Base-by-base conservation (phyloP, 345 rosid species). In the Lenwebbia sp. region DNA sequence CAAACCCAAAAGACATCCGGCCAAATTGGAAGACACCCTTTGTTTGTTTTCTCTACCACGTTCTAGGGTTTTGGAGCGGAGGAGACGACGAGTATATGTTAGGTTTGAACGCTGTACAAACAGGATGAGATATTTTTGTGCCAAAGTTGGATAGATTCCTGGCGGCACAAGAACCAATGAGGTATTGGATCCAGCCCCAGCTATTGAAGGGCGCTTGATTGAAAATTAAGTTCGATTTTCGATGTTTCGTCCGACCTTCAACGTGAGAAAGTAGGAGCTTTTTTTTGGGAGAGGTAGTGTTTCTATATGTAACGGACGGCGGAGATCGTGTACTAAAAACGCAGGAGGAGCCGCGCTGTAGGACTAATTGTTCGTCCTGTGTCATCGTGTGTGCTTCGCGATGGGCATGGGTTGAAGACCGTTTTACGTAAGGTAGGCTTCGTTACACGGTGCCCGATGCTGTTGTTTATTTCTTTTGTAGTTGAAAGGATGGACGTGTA, bases 351-450 rank as follows among this genome's bases (percentile, higher is more conserved):
- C 40, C 40, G 17, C 70, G 19, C 10, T 7, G 58, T 7, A 33
- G 23, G 76, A 30, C 76, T 19, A 2, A 40, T 1, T 30, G 75
- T 30, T 15, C 75, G 75, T 15, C 12, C 23, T 2, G 5, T 7
- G 41, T 33, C 41, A 15, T 30, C 76, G 12, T 4, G 6, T 7
- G 12, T 3, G 3, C 5, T 19, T 1, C 12, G 0, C 76, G 12
- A 4, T 2, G 11, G 2, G 41, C 76, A 8, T 65, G 76, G 1
- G 12, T 0, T 22, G 12, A 14, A 7, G 2, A 4, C 2, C 8
- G 3, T 0, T 19, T 4, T 21, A 12, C 40, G 40, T 37, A 4
- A 13, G 25, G 25, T 1, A 10, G 76, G 76, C 13, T 30, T 17
- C 41, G 23, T 7, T 30, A 8, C 76, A 7, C 76, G 13, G 25